A percentile compares a stretch with the other conserved stretches of the same genome.
Conservation (phyloP, 805 yeast species). For the Ogataea zsoltii region DNA sequence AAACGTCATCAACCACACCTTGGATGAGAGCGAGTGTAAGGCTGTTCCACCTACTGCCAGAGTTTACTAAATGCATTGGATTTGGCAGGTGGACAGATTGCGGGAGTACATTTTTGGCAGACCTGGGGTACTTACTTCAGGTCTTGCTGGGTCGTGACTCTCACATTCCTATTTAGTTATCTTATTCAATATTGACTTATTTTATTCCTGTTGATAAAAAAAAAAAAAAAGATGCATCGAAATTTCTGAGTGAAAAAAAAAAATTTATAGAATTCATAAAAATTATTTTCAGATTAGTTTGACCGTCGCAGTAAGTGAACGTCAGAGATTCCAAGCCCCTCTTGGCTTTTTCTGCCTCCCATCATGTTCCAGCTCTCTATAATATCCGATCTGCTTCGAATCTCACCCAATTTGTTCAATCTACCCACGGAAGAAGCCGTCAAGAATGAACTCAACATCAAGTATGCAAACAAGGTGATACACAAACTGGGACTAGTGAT, state of each 20-base stretch:
- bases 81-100: neutral
- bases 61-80: conserved; percentile 59
- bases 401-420: conserved; percentile 83
- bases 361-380: conserved; percentile 82
- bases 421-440: conserved; percentile 72
- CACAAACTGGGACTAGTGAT: conserved; percentile 83
- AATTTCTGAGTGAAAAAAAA: neutral
- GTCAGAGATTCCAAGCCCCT: no score
- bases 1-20: conserved; percentile 75
- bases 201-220: conserved; percentile 2
- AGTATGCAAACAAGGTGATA: conserved; percentile 83
- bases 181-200: conserved; percentile 5
- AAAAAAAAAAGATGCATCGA: neutral
- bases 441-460: conserved; percentile 75
- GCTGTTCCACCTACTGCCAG: conserved; percentile 97
- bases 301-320: neutral
- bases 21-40: conserved; percentile 91
- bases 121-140: no score
- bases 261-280: neutral
- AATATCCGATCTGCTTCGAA: conserved; percentile 79
- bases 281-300: neutral
- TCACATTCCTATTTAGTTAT: neutral
- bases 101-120: no score
- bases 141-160: no score
- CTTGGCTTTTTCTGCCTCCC: no score